Conservation (phyloP, 1,139 yeast species). For the Kodamaea suecica region DNA sequence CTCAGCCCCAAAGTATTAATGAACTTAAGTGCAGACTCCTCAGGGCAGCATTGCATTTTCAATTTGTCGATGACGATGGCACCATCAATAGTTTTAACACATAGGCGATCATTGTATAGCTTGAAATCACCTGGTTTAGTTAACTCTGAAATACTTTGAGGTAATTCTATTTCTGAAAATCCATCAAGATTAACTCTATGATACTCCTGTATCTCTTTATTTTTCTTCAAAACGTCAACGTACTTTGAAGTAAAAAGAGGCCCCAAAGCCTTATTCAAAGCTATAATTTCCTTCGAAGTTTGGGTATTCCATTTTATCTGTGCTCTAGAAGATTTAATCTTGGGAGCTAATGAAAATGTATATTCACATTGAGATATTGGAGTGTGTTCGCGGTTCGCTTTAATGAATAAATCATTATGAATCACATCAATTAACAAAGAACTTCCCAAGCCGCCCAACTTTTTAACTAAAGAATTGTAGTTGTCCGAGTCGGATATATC, state of each 20-base stretch:
- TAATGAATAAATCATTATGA: slow-evolving; percentile 27
- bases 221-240: slow-evolving; percentile 29
- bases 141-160: background rate
- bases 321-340: slow-evolving; percentile 40
- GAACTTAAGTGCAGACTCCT: slow-evolving; percentile 46
- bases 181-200: slow-evolving; percentile 51
- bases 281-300: slow-evolving; percentile 38
- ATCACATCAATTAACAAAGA: slow-evolving; percentile 49
- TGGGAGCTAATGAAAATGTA: slow-evolving; percentile 55
- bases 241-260: slow-evolving; percentile 49
- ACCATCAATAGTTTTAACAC: slow-evolving; percentile 46
- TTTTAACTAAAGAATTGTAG: slow-evolving; percentile 37
- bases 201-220: slow-evolving; percentile 21
- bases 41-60: slow-evolving; percentile 54
- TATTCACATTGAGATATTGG: slow-evolving; percentile 21
- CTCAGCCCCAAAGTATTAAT: slow-evolving; percentile 41
- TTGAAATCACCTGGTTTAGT: slow-evolving; percentile 43
- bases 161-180: slow-evolving; percentile 15
- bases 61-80: slow-evolving; percentile 31
- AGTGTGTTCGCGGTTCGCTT: background rate
- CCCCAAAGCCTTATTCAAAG: slow-evolving; percentile 57
- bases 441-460: slow-evolving; percentile 61
- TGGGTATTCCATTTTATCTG: slow-evolving; percentile 45
- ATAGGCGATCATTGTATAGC: slow-evolving; percentile 24
- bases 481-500: slow-evolving; percentile 41